Evolutionary conservation across 129 eudicot genomes (phyloP), one percentile per base, ranked within the genome.

Genomic region (Flaveria ramosissima): DNA sequence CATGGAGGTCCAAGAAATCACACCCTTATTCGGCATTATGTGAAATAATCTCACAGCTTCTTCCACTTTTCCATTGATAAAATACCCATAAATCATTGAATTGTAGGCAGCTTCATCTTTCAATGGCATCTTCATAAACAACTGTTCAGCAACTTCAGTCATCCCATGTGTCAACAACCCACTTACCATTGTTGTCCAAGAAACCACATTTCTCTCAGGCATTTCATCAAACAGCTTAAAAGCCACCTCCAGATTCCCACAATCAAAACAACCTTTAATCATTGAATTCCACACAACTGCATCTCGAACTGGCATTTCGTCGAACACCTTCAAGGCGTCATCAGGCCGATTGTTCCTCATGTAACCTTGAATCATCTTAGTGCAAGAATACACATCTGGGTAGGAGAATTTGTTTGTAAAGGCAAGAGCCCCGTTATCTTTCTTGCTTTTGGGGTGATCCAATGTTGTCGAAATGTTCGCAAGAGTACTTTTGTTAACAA

Each of bases 1-100:
- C 88, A 93, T 73, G 8, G 96, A 86, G 16, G 97, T 90, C 98
- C 97, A 93, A 7, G 97, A 83, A 55, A 90, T 85, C 16, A 90
- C 89, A 60, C 89, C 88, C 75, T 83, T 78, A 27, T n/a, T 9
- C 13, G 91, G 89, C 95, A 90, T 90, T 52, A 53, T 75, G 32
- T 79, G 83, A 71, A 93, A 90, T 78, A 93, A 77, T 70, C 68
- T 82, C 56, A 87, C 46, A 17, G 92, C 98, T 53, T 86, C 87
- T 65, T 84, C 86, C 46, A 84, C 88, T 76, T 85, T 82, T n/a
- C 82, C 84, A 64, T 85, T 83, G 13, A 52, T 24, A 67, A 86
- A 90, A 80, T 80, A 90, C 62, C 97, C 98, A 68, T 81, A 7
- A 59, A 93, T 77, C 96, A 90, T 93, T 2, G 92, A 75, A 74